These are phyloP conservation scores for Globisporangium polare DNA, from an alignment of 352 stramenopile species.

Conservation along the genomic window DNA sequence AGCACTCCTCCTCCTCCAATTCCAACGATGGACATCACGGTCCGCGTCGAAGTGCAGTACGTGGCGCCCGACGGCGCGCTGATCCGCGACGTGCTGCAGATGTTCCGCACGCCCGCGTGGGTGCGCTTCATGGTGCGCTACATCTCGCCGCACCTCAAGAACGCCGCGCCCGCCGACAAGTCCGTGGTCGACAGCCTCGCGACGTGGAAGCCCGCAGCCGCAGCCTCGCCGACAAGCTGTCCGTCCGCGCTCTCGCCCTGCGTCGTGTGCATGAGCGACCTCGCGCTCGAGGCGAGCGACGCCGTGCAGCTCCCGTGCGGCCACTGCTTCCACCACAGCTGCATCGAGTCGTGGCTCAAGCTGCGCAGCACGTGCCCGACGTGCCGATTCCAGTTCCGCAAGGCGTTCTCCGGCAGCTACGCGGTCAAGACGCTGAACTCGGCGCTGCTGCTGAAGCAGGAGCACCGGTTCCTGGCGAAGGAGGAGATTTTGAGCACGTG, in stretches of 20 bases:
- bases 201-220: slow-evolving; percentile 14
- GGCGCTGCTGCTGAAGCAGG: slow-evolving; percentile 59
- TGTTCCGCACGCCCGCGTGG: slow-evolving; percentile 80
- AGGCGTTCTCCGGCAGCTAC: slow-evolving; percentile 76
- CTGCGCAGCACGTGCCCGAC: slow-evolving; percentile 92
- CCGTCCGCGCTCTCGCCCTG: slow-evolving; percentile 30
- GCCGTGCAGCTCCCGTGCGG: slow-evolving; percentile 87
- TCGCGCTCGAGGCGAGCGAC: slow-evolving; percentile 47
- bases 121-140: slow-evolving; percentile 85
- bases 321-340: slow-evolving; percentile 92
- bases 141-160: slow-evolving; percentile 83
- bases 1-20: no score
- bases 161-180: slow-evolving; percentile 68
- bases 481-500: slow-evolving; percentile 52
- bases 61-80: slow-evolving; percentile 54
- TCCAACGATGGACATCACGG: slow-evolving; percentile 82
- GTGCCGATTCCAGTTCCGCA: slow-evolving; percentile 91
- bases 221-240: not conserved
- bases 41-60: slow-evolving; percentile 80
- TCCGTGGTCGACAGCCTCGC: slow-evolving; percentile 55
- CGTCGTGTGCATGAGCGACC: slow-evolving; percentile 92
- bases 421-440: slow-evolving; percentile 80
- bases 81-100: slow-evolving; percentile 71
- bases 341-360: slow-evolving; percentile 92
- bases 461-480: slow-evolving; percentile 51